These are phyloP conservation scores for Proliferodiscus dingleyae DNA, from an alignment of 2,329 filamentous ascomycete species.

Conservation along the genomic window DNA sequence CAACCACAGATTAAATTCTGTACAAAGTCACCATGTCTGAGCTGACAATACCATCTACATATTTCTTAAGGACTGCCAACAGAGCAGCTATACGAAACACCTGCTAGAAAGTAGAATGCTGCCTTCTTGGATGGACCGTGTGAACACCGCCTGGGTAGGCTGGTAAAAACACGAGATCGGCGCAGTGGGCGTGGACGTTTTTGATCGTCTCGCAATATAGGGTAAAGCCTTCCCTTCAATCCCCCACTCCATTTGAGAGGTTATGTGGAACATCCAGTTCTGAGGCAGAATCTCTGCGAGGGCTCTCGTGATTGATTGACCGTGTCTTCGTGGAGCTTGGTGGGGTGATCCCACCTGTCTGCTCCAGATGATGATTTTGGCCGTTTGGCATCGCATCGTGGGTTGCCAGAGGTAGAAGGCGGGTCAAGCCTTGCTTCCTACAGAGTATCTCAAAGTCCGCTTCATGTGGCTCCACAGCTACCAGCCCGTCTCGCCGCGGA, in stretches of 20 bases:
- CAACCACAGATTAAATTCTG: no score
- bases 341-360: constrained; percentile 28
- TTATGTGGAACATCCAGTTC: constrained; percentile 4
- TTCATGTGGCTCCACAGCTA: constrained; percentile 49
- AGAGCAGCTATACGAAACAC: no score
- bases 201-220: no score
- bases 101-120: no score
- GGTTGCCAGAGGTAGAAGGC: constrained; percentile 38
- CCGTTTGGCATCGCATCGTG: constrained; percentile 3
- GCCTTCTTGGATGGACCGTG: no score
- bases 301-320: constrained; percentile 28
- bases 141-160: no score
- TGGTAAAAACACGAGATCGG: no score
- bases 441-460: constrained; percentile 53
- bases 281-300: constrained; percentile 11
- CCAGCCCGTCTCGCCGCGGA: constrained; percentile 44
- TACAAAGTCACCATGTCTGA: no score
- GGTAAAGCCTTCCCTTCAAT: neutral
- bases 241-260: constrained; percentile 5
- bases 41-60: no score
- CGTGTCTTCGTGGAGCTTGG: constrained; percentile 28
- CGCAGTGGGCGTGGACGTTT: no score
- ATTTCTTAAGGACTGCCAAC: no score
- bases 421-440: constrained; percentile 51
- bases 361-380: constrained; percentile 10